Evolutionary conservation across 495 filamentous ascomycete species (phyloP).

Genomic region (Hypoxylon trugodes): DNA sequence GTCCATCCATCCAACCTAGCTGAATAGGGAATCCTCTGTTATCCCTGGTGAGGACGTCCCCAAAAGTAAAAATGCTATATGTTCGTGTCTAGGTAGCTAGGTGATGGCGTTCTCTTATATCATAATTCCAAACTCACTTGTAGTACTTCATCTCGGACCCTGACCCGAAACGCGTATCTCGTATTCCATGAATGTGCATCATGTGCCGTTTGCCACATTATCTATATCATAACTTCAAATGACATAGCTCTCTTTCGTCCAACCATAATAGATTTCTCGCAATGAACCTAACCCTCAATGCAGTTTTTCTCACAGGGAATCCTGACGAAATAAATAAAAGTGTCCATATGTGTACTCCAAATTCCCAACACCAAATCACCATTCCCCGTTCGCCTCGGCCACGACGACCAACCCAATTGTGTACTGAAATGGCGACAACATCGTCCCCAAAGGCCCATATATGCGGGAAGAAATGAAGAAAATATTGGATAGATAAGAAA

Average conservation of each 20-base stretch:
- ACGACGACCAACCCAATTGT: conserved; percentile 8
- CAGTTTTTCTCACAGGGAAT: background rate
- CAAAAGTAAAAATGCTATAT: conserved; percentile 13
- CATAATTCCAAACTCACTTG: conserved; percentile 22
- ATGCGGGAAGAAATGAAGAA: conserved; percentile 6
- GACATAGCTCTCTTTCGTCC: conserved; percentile 4
- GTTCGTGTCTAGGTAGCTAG: conserved; percentile 6
- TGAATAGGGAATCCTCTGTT: too few species aligned
- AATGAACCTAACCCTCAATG: background rate
- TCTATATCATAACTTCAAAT: conserved; percentile 7
- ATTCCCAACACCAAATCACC: conserved; percentile 7
- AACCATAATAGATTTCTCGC: background rate
- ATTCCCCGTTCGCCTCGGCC: conserved; percentile 14
- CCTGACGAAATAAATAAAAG: conserved; percentile 10
- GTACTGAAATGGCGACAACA: background rate
- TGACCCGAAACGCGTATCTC: conserved; percentile 5
- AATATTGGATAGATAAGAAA: background rate
- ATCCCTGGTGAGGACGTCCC: too few species aligned
- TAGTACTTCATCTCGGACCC: background rate
- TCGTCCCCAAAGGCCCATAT: background rate
- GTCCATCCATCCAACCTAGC: background rate
- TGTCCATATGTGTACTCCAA: conserved; percentile 25
- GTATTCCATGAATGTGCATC: conserved; percentile 10
- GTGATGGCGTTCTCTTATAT: background rate
- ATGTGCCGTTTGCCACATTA: conserved; percentile 5